These are phyloP conservation scores for Sclerotinia nivalis DNA, from an alignment of 2,329 filamentous ascomycete species.

Conservation along the genomic window DNA sequence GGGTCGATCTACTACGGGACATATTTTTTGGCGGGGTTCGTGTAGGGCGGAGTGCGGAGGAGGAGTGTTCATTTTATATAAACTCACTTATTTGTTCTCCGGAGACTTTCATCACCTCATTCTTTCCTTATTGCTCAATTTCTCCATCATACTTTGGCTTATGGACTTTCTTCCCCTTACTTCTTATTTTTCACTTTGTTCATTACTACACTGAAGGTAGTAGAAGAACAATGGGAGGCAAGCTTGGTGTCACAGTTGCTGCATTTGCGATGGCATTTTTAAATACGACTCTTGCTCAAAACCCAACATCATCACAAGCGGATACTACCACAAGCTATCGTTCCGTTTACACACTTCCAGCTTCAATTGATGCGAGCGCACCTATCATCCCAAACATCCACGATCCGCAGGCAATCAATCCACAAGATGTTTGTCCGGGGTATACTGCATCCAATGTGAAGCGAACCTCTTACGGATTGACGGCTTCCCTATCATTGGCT, in stretches of 20 bases:
- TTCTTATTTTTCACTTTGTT: background rate
- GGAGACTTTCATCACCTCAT: background rate
- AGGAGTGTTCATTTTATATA: background rate
- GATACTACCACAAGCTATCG: conserved; percentile 30
- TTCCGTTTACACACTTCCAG: conserved; percentile 49
- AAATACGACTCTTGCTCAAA: conserved; percentile 27
- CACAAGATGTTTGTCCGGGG: conserved; percentile 59
- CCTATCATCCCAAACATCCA: conserved; percentile 61
- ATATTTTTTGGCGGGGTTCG: background rate
- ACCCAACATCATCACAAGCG: conserved; percentile 24
- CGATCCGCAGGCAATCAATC: conserved; percentile 61
- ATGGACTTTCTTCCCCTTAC: background rate
- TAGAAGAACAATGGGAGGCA: conserved; percentile 28
- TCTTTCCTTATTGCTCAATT: background rate
- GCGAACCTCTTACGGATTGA: conserved; percentile 56
- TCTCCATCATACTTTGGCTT: background rate
- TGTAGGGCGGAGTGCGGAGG: background rate
- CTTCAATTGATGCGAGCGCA: conserved; percentile 48
- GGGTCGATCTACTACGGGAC: background rate
- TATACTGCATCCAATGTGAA: conserved; percentile 65
- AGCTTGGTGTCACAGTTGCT: conserved; percentile 24
- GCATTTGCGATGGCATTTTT: conserved; percentile 26
- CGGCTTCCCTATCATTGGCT: conserved; percentile 68
- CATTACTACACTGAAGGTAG: background rate
- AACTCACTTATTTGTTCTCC: background rate